phyloP scores from a whole-genome alignment of 257 asterid genomes.

The Solanum sitiens region DNA sequence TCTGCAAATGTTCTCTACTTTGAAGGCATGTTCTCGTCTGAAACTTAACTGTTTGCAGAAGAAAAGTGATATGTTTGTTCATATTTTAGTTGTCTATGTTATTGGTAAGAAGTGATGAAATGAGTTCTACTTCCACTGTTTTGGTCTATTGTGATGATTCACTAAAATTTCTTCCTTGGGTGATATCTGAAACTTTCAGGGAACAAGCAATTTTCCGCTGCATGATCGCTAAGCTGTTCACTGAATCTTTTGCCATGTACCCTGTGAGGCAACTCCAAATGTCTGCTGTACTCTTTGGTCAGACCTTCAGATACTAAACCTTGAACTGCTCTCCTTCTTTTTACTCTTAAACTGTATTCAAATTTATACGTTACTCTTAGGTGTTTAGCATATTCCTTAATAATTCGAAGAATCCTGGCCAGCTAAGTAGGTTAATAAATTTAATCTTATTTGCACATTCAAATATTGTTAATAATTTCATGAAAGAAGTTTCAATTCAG shows the following conservation, averaged over 20 bases:
- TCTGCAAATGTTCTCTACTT: background rate
- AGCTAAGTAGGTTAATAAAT: background rate
- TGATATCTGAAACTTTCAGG: slow-evolving; percentile 30
- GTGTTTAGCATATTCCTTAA: background rate
- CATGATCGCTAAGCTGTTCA: slow-evolving; percentile 73
- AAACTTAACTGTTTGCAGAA: background rate
- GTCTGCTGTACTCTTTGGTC: slow-evolving; percentile 78
- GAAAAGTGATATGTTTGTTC: background rate
- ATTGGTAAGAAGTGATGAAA: background rate
- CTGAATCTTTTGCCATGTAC: slow-evolving; percentile 71
- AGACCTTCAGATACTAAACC: slow-evolving; percentile 13
- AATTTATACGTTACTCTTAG: background rate
- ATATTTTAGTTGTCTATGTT: background rate
- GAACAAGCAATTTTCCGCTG: slow-evolving; percentile 63
- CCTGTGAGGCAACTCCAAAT: slow-evolving; percentile 76
- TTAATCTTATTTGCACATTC: background rate
- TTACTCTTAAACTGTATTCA: background rate
- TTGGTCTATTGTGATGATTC: background rate
- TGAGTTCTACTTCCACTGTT: background rate
- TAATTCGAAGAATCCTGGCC: background rate
- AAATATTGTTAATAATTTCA: background rate
- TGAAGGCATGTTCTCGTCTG: background rate
- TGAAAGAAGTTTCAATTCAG: background rate
- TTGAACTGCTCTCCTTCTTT: background rate
- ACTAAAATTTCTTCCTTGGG: background rate